These are phyloP conservation scores for Phaseolus coccineus DNA, from an alignment of 331 rosid genomes.

Conservation along the genomic window DNA sequence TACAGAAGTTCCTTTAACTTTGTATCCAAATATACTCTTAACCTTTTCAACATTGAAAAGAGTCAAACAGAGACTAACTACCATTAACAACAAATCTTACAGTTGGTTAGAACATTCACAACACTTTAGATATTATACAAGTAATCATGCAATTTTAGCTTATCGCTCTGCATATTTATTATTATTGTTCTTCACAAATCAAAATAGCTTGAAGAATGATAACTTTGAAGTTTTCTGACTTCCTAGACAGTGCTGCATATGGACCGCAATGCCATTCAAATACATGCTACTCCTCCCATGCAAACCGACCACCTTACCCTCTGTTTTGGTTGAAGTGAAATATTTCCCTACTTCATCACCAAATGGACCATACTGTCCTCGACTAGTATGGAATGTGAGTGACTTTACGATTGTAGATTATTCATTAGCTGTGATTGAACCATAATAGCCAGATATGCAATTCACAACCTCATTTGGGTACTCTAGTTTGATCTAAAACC, in stretches of 20 bases:
- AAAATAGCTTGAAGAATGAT: conserved; percentile 70
- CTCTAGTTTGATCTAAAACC: conserved; percentile 75
- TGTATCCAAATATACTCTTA: no score
- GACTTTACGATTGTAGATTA: conserved; percentile 64
- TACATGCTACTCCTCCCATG: conserved; percentile 92
- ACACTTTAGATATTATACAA: conserved; percentile 23
- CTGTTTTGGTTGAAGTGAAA: conserved; percentile 88
- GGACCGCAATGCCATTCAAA: conserved; percentile 91
- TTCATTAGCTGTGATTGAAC: conserved; percentile 58
- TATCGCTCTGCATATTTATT: conserved; percentile 19
- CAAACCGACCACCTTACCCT: conserved; percentile 91
- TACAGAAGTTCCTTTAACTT: no score
- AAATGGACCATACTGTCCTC: conserved; percentile 91
- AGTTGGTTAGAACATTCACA: not conserved
- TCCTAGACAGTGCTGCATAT: conserved; percentile 97
- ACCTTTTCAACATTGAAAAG: no score
- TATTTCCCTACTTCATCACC: conserved; percentile 84
- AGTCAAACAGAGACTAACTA: no score
- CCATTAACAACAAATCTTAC: not conserved
- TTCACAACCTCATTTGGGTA: conserved; percentile 81
- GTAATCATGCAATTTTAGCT: conserved; percentile 7
- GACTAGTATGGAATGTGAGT: conserved; percentile 65
- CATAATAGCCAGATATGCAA: conserved; percentile 80
- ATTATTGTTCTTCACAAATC: conserved; percentile 33
- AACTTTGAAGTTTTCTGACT: conserved; percentile 63